A percentile compares a stretch with the other conserved stretches of the same genome.
phyloP scores from a whole-genome alignment of 805 yeast genomes.

The Barnettozyma siamensis region DNA sequence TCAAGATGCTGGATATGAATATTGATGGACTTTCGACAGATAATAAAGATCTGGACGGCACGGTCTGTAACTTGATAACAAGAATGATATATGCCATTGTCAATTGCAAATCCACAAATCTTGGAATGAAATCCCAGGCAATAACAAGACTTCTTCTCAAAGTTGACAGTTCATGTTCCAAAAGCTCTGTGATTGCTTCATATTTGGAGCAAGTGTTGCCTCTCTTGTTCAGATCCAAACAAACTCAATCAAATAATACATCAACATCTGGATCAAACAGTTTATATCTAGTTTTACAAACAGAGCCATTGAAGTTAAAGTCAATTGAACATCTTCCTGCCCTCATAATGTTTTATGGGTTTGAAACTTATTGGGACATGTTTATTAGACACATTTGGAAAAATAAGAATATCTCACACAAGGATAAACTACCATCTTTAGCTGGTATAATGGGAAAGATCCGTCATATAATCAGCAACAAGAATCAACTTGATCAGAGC shows the following conservation, averaged over 20 bases:
- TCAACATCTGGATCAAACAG: neutral
- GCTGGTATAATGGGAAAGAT: slow-evolving; percentile 6
- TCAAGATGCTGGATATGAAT: neutral
- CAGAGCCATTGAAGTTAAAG: slow-evolving; percentile 3
- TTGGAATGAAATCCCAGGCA: neutral
- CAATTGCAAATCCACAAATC: neutral
- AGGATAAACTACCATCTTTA: neutral
- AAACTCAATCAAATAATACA: neutral
- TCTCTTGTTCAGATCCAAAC: neutral
- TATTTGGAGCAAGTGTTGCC: neutral
- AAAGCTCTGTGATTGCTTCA: neutral
- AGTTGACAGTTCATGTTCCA: neutral
- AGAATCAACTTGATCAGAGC: neutral
- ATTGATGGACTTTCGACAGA: neutral
- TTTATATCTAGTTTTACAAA: slow-evolving; percentile 8
- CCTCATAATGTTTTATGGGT: neutral
- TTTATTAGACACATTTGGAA: slow-evolving; percentile 5
- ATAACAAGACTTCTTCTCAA: neutral
- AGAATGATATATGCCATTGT: neutral
- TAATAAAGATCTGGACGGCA: neutral
- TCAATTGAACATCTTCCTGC: slow-evolving; percentile 4
- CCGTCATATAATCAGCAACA: neutral
- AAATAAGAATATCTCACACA: neutral
- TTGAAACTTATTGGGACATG: neutral
- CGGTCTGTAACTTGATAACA: neutral